These are phyloP conservation scores for Ceratocystis papillata DNA, from an alignment of 2,329 filamentous ascomycete genomes.

Conservation along the genomic window DNA sequence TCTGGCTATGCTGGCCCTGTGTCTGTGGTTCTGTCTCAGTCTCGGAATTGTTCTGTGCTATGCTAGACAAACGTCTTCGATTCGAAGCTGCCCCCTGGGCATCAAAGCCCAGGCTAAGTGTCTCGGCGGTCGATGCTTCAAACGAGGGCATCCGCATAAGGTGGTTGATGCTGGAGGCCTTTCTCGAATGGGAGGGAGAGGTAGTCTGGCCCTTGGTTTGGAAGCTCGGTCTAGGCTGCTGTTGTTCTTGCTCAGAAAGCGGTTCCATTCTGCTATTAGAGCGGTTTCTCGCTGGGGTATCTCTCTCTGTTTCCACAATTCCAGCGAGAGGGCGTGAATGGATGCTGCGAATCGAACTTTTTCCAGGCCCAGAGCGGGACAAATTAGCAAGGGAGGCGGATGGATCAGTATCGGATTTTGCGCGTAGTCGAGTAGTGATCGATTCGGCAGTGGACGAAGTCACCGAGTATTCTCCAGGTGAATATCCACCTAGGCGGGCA, in stretches of 20 bases:
- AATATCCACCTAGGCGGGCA: slow-evolving; percentile 57
- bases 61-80: slow-evolving; percentile 6
- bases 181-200: background rate
- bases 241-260: slow-evolving; percentile 18
- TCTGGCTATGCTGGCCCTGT: background rate
- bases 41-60: slow-evolving; percentile 3
- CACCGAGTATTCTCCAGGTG: slow-evolving; percentile 52
- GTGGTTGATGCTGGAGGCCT: slow-evolving; percentile 10
- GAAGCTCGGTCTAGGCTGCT: background rate
- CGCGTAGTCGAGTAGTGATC: slow-evolving; percentile 43
- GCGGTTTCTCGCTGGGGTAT: background rate
- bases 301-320: slow-evolving; percentile 47
- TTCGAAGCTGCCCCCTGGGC: slow-evolving; percentile 12
- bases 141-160: slow-evolving; percentile 15
- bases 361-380: slow-evolving; percentile 45
- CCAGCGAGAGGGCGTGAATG: slow-evolving; percentile 44
- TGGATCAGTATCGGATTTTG: slow-evolving; percentile 35
- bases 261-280: slow-evolving; percentile 20
- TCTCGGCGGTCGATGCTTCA: slow-evolving; percentile 19
- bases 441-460: slow-evolving; percentile 55
- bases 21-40: background rate
- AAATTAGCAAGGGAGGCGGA: slow-evolving; percentile 30
- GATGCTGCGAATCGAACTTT: slow-evolving; percentile 42
- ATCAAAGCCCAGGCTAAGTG: slow-evolving; percentile 17
- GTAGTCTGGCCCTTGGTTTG: background rate